phyloP scores from a whole-genome alignment of 768 basidiomycete species.

The Chlorophyllum brunneum region DNA sequence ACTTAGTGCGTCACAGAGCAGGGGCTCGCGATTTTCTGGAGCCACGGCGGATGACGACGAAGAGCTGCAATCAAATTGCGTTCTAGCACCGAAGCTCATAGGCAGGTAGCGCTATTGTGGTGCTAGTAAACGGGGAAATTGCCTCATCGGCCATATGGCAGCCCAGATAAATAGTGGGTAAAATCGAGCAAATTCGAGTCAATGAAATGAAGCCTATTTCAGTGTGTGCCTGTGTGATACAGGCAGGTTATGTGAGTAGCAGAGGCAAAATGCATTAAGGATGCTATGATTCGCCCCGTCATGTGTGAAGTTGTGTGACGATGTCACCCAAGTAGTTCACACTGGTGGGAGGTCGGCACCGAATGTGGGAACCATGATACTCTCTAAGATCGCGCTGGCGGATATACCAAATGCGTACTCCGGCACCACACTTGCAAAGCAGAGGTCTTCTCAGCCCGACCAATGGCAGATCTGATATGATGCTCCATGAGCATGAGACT shows the following conservation, averaged over 20 bases:
- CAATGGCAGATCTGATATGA: constrained; percentile 8
- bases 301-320: constrained; percentile 5
- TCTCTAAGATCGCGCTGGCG: background rate
- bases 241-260: background rate
- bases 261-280: constrained; percentile 6
- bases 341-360: constrained; percentile 5
- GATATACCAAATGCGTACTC: background rate
- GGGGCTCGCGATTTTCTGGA: no score
- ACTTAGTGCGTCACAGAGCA: no score
- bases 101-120: no score
- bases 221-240: no score
- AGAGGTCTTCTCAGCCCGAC: background rate
- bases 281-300: constrained; percentile 1
- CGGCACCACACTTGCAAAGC: background rate
- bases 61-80: no score
- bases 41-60: no score
- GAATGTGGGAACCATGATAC: constrained; percentile 10
- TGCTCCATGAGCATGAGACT: constrained; percentile 12
- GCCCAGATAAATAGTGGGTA: background rate
- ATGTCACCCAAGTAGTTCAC: constrained; percentile 4
- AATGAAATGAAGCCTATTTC: constrained; percentile 1
- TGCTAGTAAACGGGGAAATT: background rate
- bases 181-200: no score
- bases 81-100: no score
- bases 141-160: background rate